These are phyloP conservation scores for Alternaria dauci DNA, from an alignment of 2,329 filamentous ascomycete genomes.

Conservation along the genomic window DNA sequence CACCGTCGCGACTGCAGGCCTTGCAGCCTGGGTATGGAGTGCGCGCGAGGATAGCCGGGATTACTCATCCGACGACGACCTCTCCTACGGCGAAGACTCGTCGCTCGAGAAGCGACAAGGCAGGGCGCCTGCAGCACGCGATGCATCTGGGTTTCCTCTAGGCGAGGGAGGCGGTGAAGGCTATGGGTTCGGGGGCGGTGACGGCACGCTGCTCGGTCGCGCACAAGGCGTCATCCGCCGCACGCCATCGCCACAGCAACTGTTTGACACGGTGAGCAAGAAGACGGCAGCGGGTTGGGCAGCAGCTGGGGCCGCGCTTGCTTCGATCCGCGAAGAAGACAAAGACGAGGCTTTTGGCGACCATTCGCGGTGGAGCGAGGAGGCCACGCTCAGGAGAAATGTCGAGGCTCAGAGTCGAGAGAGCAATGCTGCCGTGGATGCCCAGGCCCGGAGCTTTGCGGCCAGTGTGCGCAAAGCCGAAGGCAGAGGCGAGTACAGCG, in stretches of 20 bases:
- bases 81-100: constrained; percentile 55
- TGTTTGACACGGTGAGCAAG: constrained; percentile 83
- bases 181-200: constrained; percentile 51
- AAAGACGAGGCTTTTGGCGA: constrained; percentile 77
- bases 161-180: constrained; percentile 35
- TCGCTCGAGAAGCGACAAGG: constrained; percentile 28
- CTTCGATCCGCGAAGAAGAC: constrained; percentile 85
- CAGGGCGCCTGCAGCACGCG: constrained; percentile 29
- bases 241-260: constrained; percentile 86
- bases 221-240: constrained; percentile 83
- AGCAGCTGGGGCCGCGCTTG: constrained; percentile 81
- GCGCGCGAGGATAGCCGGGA: constrained; percentile 81
- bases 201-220: constrained; percentile 73
- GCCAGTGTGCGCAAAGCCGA: constrained; percentile 35
- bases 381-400: constrained; percentile 73
- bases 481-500: constrained; percentile 24
- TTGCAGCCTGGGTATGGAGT: constrained; percentile 94
- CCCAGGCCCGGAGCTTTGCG: constrained; percentile 45
- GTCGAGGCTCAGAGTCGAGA: constrained; percentile 49
- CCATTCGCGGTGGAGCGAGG: constrained; percentile 91
- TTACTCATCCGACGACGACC: constrained; percentile 62
- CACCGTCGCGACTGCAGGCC: constrained; percentile 83
- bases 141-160: constrained; percentile 31
- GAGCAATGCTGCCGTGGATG: constrained; percentile 44
- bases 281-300: constrained; percentile 82